Percentiles rank a stretch among this genome's conserved stretches.
phyloP scores from a whole-genome alignment of 345 rosid species.

The Melastoma malabathricum region DNA sequence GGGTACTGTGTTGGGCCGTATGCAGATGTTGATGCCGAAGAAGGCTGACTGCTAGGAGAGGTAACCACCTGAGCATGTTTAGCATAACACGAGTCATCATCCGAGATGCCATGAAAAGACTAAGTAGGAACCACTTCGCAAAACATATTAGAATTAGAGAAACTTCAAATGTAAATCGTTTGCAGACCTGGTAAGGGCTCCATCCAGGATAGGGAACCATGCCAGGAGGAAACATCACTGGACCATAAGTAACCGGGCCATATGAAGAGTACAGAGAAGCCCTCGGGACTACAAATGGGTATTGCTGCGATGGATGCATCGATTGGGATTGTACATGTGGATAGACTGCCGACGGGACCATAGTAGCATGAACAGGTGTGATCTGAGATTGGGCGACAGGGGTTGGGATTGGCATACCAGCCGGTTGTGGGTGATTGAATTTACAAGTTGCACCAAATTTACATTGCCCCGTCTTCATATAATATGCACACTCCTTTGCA shows the following conservation, averaged over 20 bases:
- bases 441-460: conserved; percentile 82
- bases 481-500: conserved; percentile 80
- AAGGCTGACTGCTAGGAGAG: conserved; percentile 43
- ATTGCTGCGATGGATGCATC: conserved; percentile 56
- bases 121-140: neutral
- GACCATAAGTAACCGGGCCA: conserved; percentile 46
- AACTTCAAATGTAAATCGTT: neutral
- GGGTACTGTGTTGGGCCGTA: conserved; percentile 48
- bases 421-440: conserved; percentile 74
- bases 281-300: conserved; percentile 61
- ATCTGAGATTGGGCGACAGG: conserved; percentile 35
- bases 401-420: conserved; percentile 32
- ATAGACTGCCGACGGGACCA: conserved; percentile 33
- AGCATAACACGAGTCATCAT: neutral
- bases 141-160: conserved; percentile 1
- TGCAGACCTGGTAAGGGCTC: conserved; percentile 65
- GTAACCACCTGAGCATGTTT: conserved; percentile 30
- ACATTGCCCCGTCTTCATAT: conserved; percentile 84
- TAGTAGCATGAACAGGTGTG: conserved; percentile 26
- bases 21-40: conserved; percentile 43
- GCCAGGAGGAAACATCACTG: conserved; percentile 54
- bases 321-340: conserved; percentile 42
- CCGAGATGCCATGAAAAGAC: neutral
- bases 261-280: conserved; percentile 59
- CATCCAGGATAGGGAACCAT: conserved; percentile 61